A percentile compares a stretch with the other conserved stretches of the same genome.
Evolutionary conservation across 2,329 filamentous ascomycete genomes (phyloP).

Genomic region (Blumeriella jaapii): DNA sequence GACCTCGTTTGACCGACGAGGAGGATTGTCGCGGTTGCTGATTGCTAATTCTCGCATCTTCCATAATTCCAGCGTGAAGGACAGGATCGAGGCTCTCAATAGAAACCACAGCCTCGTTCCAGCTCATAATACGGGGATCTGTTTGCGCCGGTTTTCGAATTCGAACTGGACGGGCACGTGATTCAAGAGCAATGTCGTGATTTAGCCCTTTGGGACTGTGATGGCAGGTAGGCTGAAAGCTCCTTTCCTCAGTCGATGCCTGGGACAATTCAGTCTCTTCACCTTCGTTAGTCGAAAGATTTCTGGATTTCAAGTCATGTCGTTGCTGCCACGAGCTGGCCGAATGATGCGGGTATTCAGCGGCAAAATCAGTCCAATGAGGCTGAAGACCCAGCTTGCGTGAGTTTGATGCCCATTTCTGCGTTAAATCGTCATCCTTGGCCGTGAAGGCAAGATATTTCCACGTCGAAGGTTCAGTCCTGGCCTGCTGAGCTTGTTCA

Average conservation of each 20-base stretch:
- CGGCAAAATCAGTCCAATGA: slow-evolving; percentile 18
- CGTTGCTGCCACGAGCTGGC: slow-evolving; percentile 11
- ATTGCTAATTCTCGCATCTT: slow-evolving; percentile 15
- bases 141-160: slow-evolving; percentile 18
- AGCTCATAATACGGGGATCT: slow-evolving; percentile 22
- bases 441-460: slow-evolving; percentile 10
- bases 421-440: slow-evolving; percentile 20
- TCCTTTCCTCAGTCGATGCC: slow-evolving; percentile 2
- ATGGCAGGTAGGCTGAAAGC: background rate
- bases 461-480: too few relatives aligned
- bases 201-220: background rate
- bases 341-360: slow-evolving; percentile 17
- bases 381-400: slow-evolving; percentile 11
- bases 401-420: slow-evolving; percentile 18
- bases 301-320: slow-evolving; percentile 13
- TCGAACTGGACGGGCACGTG: slow-evolving; percentile 11
- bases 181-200: background rate
- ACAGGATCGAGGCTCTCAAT: slow-evolving; percentile 22
- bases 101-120: slow-evolving; percentile 23
- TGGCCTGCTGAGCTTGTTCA: too few relatives aligned
- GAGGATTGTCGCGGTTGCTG: background rate
- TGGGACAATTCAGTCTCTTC: slow-evolving; percentile 9
- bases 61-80: slow-evolving; percentile 20
- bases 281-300: slow-evolving; percentile 5
- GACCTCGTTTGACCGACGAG: slow-evolving; percentile 1